These are phyloP conservation scores for Erysimum cheiranthoides DNA, from an alignment of 345 rosid genomes.

Conservation along the genomic window DNA sequence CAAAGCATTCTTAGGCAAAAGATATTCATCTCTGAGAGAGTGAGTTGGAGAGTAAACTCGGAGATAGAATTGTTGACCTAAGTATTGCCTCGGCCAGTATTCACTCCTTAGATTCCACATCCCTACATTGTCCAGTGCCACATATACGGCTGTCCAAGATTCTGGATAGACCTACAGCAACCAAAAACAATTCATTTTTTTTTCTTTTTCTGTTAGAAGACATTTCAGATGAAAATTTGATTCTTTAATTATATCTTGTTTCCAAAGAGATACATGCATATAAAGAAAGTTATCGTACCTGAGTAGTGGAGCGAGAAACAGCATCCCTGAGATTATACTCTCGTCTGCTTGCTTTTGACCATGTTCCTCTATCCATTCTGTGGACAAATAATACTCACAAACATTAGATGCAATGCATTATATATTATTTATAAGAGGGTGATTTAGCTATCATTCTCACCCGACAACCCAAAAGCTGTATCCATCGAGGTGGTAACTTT, in stretches of 20 bases:
- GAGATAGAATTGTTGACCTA: slow-evolving; percentile 87
- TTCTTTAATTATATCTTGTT: neutral
- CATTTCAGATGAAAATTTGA: neutral
- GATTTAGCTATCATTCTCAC: slow-evolving; percentile 50
- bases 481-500: slow-evolving; percentile 88
- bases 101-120: slow-evolving; percentile 95
- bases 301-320: slow-evolving; percentile 72
- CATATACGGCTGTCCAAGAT: slow-evolving; percentile 90
- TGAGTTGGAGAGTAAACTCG: slow-evolving; percentile 62
- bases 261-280: neutral
- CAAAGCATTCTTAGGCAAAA: slow-evolving; percentile 73
- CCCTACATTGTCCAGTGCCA: slow-evolving; percentile 87
- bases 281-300: slow-evolving; percentile 33
- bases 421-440: neutral
- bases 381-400: slow-evolving; percentile 16
- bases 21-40: slow-evolving; percentile 77
- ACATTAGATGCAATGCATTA: neutral
- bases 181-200: neutral
- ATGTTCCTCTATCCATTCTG: slow-evolving; percentile 83
- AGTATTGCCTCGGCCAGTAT: slow-evolving; percentile 90
- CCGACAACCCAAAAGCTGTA: slow-evolving; percentile 89
- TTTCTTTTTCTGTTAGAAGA: neutral
- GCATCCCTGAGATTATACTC: slow-evolving; percentile 85
- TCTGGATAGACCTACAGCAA: slow-evolving; percentile 80
- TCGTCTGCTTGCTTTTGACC: slow-evolving; percentile 65